These are phyloP conservation scores for Stevia rebaudiana DNA, from an alignment of 140 eudicot genomes.

Conservation along the genomic window DNA sequence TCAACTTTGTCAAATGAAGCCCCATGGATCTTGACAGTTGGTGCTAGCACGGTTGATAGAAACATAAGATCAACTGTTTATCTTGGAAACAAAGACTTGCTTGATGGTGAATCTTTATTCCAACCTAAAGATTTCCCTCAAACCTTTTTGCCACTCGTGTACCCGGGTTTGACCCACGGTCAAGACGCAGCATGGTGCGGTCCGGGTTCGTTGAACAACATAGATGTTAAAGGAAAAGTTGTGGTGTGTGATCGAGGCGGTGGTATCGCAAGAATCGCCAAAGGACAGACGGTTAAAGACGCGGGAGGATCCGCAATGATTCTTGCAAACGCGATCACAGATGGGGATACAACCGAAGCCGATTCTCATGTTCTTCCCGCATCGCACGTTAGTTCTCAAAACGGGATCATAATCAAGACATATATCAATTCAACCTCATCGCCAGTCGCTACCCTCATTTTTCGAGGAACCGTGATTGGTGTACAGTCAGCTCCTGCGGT, in stretches of 20 bases:
- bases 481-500: slow-evolving; percentile 30
- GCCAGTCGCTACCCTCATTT: slow-evolving; percentile 25
- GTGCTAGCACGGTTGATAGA: slow-evolving; percentile 52
- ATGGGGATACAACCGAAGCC: slow-evolving; percentile 26
- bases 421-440: slow-evolving; percentile 28
- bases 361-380: slow-evolving; percentile 57
- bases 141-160: slow-evolving; percentile 23
- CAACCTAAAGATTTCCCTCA: slow-evolving; percentile 31
- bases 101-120: slow-evolving; percentile 31
- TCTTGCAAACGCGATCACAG: slow-evolving; percentile 17
- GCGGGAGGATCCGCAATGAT: slow-evolving; percentile 48
- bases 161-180: slow-evolving; percentile 25
- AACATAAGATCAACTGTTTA: slow-evolving; percentile 30
- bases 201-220: slow-evolving; percentile 5
- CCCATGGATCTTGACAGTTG: slow-evolving; percentile 55
- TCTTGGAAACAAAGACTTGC: slow-evolving; percentile 32
- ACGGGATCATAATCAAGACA: slow-evolving; percentile 10
- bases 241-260: slow-evolving; percentile 46
- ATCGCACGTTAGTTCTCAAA: slow-evolving; percentile 21
- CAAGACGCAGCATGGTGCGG: slow-evolving; percentile 21
- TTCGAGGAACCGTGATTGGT: slow-evolving; percentile 38
- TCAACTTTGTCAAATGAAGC: slow-evolving; percentile 37
- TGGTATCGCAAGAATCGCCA: slow-evolving; percentile 25
- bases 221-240: slow-evolving; percentile 37
- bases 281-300: slow-evolving; percentile 37